phyloP scores from a whole-genome alignment of 2,329 filamentous ascomycete genomes.

The Zymoseptoria tritici region DNA sequence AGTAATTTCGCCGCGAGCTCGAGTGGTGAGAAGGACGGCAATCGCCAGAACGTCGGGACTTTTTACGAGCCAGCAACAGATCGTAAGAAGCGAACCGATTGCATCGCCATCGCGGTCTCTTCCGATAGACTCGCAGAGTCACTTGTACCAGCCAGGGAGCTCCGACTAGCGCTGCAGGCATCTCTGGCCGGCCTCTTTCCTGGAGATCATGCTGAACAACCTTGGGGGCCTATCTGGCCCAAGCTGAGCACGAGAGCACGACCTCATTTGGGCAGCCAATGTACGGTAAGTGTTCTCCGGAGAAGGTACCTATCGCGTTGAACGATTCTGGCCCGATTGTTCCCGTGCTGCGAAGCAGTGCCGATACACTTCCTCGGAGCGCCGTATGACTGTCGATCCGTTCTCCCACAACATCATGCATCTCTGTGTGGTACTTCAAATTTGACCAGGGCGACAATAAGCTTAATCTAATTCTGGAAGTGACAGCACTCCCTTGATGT shows the following conservation, averaged over 20 bases:
- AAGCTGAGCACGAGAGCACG: background rate
- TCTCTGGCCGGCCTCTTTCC: background rate
- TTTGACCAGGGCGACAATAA: background rate
- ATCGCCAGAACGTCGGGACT: background rate
- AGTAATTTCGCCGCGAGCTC: background rate
- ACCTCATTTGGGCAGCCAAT: background rate
- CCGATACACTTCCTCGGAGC: background rate
- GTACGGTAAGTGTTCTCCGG: background rate
- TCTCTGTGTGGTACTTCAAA: too few relatives aligned
- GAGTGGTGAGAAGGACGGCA: background rate
- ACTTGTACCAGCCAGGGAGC: background rate
- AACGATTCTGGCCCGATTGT: background rate
- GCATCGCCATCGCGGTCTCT: background rate
- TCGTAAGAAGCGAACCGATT: background rate
- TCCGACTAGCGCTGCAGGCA: background rate
- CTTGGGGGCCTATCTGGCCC: background rate
- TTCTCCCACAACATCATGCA: too few relatives aligned
- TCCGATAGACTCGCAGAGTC: background rate
- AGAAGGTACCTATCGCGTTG: background rate
- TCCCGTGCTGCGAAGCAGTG: background rate
- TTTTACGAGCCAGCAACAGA: background rate
- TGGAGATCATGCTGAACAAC: background rate
- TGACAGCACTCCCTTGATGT: background rate
- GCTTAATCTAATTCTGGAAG: background rate
- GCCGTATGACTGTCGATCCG: background rate